Percentiles rank a stretch among this genome's conserved stretches.
phyloP scores from a whole-genome alignment of 305 asterid genomes.

The Ilex paraguariensis region DNA sequence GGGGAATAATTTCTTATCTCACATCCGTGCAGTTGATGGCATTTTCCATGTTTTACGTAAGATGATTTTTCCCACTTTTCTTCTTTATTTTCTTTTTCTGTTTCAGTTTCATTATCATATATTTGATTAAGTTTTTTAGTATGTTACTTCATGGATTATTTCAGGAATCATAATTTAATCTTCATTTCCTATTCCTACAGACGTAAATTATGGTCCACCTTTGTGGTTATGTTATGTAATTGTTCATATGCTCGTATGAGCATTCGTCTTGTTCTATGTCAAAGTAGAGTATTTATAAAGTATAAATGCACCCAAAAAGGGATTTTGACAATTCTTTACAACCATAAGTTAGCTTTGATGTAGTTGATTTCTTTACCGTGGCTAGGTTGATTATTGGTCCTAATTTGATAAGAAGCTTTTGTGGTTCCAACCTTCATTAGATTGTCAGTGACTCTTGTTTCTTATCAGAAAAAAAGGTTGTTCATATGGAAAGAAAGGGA shows the following conservation, averaged over 20 bases:
- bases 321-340: no score
- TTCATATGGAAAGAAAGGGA: no score
- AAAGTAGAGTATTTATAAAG: no score
- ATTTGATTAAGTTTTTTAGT: constrained; percentile 5
- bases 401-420: no score
- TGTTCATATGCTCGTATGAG: neutral
- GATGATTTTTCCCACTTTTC: constrained; percentile 16
- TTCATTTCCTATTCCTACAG: neutral
- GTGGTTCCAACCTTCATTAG: no score
- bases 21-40: constrained; percentile 99
- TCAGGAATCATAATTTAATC: neutral
- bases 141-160: constrained; percentile 8
- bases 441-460: no score
- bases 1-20: constrained; percentile 93
- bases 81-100: constrained; percentile 10
- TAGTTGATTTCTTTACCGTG: no score
- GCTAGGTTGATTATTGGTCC: no score
- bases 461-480: no score
- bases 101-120: neutral
- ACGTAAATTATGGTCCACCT: neutral
- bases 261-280: neutral
- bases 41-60: constrained; percentile 95
- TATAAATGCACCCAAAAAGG: no score
- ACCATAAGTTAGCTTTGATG: no score
- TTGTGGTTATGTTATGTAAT: neutral